A percentile compares a stretch with the other conserved stretches of the same genome.
Evolutionary conservation across 2,329 filamentous ascomycete species (phyloP).

Genomic region (Aureobasidium subglaciale): DNA sequence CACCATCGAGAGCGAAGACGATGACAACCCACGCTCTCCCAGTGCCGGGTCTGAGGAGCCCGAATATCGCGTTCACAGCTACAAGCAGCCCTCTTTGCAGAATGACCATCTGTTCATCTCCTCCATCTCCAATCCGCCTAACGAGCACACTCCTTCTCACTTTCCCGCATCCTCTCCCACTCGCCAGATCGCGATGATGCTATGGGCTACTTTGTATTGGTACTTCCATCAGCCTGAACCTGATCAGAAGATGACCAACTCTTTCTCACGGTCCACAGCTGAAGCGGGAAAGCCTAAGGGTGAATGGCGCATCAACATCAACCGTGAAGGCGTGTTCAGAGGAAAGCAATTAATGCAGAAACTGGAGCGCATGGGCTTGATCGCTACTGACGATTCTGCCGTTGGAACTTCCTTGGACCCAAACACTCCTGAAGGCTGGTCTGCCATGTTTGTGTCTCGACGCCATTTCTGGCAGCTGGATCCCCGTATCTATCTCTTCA

Average conservation of each 20-base stretch:
- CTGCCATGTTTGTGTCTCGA: slow-evolving; percentile 72
- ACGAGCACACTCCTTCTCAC: slow-evolving; percentile 73
- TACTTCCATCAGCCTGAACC: slow-evolving; percentile 89
- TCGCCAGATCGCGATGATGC: slow-evolving; percentile 89
- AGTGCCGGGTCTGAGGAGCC: slow-evolving; percentile 17
- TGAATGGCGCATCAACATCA: slow-evolving; percentile 81
- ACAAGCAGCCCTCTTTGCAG: slow-evolving; percentile 64
- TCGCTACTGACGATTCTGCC: slow-evolving; percentile 66
- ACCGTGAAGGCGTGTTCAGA: slow-evolving; percentile 79
- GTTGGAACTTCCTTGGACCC: slow-evolving; percentile 54
- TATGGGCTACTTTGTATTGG: slow-evolving; percentile 93
- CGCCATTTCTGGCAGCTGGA: slow-evolving; percentile 90
- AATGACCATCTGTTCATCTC: slow-evolving; percentile 86
- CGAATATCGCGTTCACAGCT: slow-evolving; percentile 53
- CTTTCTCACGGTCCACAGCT: slow-evolving; percentile 57
- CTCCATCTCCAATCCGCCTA: slow-evolving; percentile 75
- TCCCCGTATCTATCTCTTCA: slow-evolving; percentile 79
- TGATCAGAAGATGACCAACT: slow-evolving; percentile 53
- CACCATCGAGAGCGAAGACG: slow-evolving; percentile 65
- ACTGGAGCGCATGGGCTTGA: slow-evolving; percentile 85
- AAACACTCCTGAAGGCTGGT: slow-evolving; percentile 60
- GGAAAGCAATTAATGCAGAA: slow-evolving; percentile 78
- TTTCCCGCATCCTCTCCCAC: slow-evolving; percentile 74
- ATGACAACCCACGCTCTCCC: slow-evolving; percentile 26
- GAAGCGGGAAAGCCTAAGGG: slow-evolving; percentile 65